Base-by-base conservation (phyloP, 306 rosid species). In the Potentilla sterilis region DNA sequence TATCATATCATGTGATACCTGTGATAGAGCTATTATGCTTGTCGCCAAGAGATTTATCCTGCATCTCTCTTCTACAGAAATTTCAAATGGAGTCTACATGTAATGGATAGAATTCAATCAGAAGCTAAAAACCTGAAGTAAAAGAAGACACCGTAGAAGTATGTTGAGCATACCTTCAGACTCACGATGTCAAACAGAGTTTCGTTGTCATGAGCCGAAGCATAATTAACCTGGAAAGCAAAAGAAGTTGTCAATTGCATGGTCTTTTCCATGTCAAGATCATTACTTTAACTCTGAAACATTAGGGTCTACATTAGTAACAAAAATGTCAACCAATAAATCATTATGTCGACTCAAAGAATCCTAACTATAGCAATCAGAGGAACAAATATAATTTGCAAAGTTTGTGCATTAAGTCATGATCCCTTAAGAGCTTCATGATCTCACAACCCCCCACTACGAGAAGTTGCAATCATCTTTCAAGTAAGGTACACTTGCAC, bases 161-260 rank as follows among this genome's bases (percentile, higher is more conserved):
- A 58, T 57, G 61, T 63, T 78, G 54, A 74, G 52, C 77, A 72
- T 82, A 95, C 97, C 99, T 95, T 95, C 67, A 95, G 74, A 89
- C 91, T 85, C 74, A 95, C 86, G 16, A 87, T 84, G 91, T 95
- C 97, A 83, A 95, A 95, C 35, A 95, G 81, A 75, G 97, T 92
- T 81, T 95, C 97, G 62, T 95, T 92, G 81, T 92, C 97, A 84
- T 95, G 99, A 69, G 97, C 97, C 58, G 97, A 92, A 86, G 83
- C 99, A 78, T 92, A 92, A 83, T 92, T 95, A 62, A 95, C 75
- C 98, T 95, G 89, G 79, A 89, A 84, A 83, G 80, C 70, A 79
- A 75, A 59, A 4, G 57, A 76, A 58, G 71, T 54, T 41, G 64
- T 78, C 74, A 81, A 78, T 76, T 63, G 66, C 70, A 77, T 51